Conservation (phyloP, 306 rosid species). For the Cercis canadensis region DNA sequence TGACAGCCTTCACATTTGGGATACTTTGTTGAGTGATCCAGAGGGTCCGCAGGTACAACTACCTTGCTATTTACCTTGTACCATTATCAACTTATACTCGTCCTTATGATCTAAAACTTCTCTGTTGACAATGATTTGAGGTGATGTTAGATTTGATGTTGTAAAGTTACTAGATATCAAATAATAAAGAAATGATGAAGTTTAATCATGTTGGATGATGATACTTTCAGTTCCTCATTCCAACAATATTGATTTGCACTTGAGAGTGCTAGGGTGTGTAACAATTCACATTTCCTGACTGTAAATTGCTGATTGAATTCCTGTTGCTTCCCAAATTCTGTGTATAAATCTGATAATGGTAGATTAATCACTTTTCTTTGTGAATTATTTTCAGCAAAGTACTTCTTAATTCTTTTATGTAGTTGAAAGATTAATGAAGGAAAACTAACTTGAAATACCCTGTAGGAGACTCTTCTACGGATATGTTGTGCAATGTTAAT, state of each 20-base stretch:
- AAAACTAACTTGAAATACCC: constrained; percentile 20
- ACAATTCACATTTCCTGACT: neutral
- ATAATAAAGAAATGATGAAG: neutral
- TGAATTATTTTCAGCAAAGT: too few relatives aligned
- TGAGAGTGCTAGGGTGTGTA: neutral
- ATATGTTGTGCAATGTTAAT: constrained; percentile 97
- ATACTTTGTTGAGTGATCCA: constrained; percentile 88
- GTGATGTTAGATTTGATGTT: constrained; percentile 27
- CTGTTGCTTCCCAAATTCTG: constrained; percentile 26
- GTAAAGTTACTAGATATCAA: constrained; percentile 25
- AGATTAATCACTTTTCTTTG: constrained; percentile 1
- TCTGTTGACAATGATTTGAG: neutral
- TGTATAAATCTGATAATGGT: constrained; percentile 22
- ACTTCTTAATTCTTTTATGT: constrained; percentile 11
- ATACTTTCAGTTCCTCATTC: too few relatives aligned
- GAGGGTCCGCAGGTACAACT: constrained; percentile 87
- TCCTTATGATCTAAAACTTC: constrained; percentile 17
- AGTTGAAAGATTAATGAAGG: constrained; percentile 19
- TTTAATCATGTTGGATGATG: too few relatives aligned
- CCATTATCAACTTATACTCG: constrained; percentile 2
- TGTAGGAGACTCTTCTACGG: constrained; percentile 93
- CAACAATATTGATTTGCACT: neutral
- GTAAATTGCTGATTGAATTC: constrained; percentile 18
- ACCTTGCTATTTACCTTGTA: constrained; percentile 19
- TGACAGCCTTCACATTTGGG: constrained; percentile 97